phyloP scores from a whole-genome alignment of 306 rosid species.

The Comarum palustre region DNA sequence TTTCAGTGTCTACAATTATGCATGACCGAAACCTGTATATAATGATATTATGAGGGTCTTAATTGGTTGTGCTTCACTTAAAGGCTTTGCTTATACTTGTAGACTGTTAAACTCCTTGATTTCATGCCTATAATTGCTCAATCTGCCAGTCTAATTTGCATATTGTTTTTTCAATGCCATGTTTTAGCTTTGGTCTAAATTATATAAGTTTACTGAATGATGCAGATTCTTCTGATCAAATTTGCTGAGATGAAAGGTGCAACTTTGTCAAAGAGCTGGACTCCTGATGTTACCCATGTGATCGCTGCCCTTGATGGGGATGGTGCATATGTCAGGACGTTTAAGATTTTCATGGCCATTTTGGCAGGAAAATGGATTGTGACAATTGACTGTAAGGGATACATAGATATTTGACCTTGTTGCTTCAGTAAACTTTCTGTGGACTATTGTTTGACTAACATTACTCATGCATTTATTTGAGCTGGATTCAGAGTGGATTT shows the following conservation, averaged over 20 bases:
- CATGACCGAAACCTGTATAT: neutral
- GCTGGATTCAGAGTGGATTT: neutral
- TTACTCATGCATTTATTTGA: neutral
- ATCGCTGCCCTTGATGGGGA: conserved; percentile 73
- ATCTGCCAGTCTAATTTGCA: neutral
- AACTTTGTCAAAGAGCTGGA: conserved; percentile 69
- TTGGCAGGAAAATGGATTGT: conserved; percentile 80
- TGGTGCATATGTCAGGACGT: conserved; percentile 82
- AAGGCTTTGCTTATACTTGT: conserved; percentile 1
- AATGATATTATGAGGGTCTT: neutral
- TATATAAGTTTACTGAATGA: neutral
- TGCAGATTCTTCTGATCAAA: conserved; percentile 57
- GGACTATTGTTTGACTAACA: neutral
- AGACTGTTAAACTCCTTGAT: neutral
- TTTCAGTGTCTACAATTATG: neutral
- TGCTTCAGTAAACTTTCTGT: neutral
- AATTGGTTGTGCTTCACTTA: neutral
- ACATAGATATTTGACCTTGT: neutral
- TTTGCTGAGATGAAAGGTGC: conserved; percentile 58
- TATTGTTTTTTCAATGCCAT: neutral
- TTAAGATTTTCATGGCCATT: conserved; percentile 79
- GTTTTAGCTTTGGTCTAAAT: neutral
- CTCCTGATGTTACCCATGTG: conserved; percentile 69
- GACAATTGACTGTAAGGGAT: conserved; percentile 70
- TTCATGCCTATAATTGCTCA: neutral